These are phyloP conservation scores for Suillus discolor DNA, from an alignment of 768 basidiomycete genomes.

Conservation along the genomic window DNA sequence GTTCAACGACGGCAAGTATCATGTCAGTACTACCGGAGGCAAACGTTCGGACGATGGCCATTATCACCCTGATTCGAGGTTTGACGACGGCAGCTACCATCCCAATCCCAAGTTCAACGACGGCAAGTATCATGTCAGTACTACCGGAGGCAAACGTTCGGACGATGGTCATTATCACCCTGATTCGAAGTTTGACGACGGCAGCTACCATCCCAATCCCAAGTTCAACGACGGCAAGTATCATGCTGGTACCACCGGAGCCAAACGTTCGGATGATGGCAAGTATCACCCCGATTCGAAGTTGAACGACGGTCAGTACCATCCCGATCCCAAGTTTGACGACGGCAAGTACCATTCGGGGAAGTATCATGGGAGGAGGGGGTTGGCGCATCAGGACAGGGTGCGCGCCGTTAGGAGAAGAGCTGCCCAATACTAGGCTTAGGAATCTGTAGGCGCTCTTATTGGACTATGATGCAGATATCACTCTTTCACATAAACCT, in stretches of 20 bases:
- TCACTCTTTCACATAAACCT: constrained; percentile 4
- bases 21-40: not conserved
- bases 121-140: constrained; percentile 4
- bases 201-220: constrained; percentile 12
- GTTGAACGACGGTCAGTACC: not conserved
- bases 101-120: constrained; percentile 9
- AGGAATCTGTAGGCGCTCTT: not conserved
- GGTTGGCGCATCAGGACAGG: not conserved
- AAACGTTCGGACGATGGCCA: constrained; percentile 4
- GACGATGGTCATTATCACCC: constrained; percentile 1
- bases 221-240: constrained; percentile 7
- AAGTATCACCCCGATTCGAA: not conserved
- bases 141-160: not conserved
- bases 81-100: constrained; percentile 4
- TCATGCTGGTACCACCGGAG: not conserved
- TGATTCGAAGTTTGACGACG: not conserved
- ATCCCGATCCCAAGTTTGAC: constrained; percentile 11
- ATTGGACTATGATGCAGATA: constrained; percentile 10
- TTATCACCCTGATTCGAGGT: not conserved
- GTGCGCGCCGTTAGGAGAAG: constrained; percentile 5
- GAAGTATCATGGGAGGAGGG: not conserved
- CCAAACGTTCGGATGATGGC: constrained; percentile 2
- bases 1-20: constrained; percentile 11
- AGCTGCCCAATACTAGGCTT: not conserved
- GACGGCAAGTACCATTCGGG: constrained; percentile 12